A percentile compares a stretch with the other conserved stretches of the same genome.
These are phyloP conservation scores for Ilex paraguariensis DNA, from an alignment of 305 asterid genomes.

Conservation along the genomic window DNA sequence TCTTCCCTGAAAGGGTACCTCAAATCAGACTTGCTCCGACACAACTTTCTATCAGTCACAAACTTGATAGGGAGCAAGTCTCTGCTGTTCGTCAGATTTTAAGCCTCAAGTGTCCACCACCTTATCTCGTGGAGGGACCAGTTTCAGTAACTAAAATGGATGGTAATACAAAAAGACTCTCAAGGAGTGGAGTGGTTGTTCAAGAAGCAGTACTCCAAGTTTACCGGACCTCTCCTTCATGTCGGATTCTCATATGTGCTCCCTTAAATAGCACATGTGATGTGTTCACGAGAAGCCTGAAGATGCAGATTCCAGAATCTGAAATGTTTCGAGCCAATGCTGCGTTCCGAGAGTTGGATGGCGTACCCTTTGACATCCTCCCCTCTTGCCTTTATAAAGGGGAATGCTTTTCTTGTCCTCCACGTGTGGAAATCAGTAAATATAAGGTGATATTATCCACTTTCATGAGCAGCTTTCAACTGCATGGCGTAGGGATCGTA, in stretches of 20 bases:
- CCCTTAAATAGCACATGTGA: slow-evolving; percentile 14
- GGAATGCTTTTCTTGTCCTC: slow-evolving; percentile 18
- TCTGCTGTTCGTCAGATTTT: slow-evolving; percentile 9
- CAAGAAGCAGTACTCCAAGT: slow-evolving; percentile 7
- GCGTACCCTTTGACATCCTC: slow-evolving; percentile 18
- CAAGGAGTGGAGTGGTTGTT: slow-evolving; percentile 7
- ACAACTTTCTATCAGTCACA: not conserved
- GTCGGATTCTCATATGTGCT: not conserved
- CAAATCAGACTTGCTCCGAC: not conserved
- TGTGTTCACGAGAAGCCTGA: slow-evolving; percentile 17
- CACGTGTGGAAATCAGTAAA: slow-evolving; percentile 6
- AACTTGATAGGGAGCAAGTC: not conserved
- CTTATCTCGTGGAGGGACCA: slow-evolving; percentile 21
- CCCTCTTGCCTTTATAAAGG: slow-evolving; percentile 14
- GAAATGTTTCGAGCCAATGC: slow-evolving; percentile 23
- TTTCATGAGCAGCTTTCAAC: slow-evolving; percentile 20
- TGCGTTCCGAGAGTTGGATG: slow-evolving; percentile 21
- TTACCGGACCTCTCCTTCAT: slow-evolving; percentile 1
- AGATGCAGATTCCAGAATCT: slow-evolving; percentile 7
- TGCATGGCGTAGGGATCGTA: slow-evolving; percentile 8
- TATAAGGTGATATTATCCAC: slow-evolving; percentile 18
- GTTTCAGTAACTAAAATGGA: not conserved
- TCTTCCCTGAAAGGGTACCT: slow-evolving; percentile 11
- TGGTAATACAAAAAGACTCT: too few species aligned
- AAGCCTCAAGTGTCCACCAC: slow-evolving; percentile 18